Evolutionary conservation across 139 green algal genomes (phyloP), one percentile per base, ranked within the genome.

Genomic region (Chlorella vulgaris): DNA sequence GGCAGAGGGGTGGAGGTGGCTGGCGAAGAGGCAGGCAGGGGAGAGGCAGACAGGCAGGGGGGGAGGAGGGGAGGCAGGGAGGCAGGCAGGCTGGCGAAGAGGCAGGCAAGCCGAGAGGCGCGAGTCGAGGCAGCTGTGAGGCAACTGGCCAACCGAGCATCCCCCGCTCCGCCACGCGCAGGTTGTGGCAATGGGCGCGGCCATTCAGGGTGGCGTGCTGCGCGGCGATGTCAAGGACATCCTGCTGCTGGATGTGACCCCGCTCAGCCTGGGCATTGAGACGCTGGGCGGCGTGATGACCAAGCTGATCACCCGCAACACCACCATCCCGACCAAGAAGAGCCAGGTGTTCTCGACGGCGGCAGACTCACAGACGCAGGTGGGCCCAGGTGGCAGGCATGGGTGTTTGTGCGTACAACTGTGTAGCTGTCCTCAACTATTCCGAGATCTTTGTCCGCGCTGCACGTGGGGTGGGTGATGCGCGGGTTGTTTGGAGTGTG

Each of bases 241-340:
- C 68, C 92, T 99, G 83, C 91, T 99, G 86, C 91, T 99, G 79
- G 97, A 99, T 85, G 97, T 99, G n/a, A 99, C 97, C 2, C 89
- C 89, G 10, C 76, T 75, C 19, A 98, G 93, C 0, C 90, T 99
- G 78, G 97, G 97, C 51, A 99, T 99, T 86, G 97, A 99, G 91
- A 99, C 97, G 2, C 93, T 99, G 74, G 97, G 97, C 31, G 97
- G 97, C 60, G 97, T 99, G 31, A 98, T 99, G 91, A 99, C 97
- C 4, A 93, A 96, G 73, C 96, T 99, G 84, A 99, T 99, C 88
- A 91, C 88, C 71, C 90, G 97, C 86, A 99, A 99, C 94, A 99
- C 97, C 74, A 99, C 97, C 85, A 98, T 99, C 85, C 96, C 96
- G 39, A 99, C 96, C 78, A 98, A 98, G 92, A 99, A 99, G 92